Conservation (phyloP, 2,329 filamentous ascomycete genomes). For the Neonectria ditissima region DNA sequence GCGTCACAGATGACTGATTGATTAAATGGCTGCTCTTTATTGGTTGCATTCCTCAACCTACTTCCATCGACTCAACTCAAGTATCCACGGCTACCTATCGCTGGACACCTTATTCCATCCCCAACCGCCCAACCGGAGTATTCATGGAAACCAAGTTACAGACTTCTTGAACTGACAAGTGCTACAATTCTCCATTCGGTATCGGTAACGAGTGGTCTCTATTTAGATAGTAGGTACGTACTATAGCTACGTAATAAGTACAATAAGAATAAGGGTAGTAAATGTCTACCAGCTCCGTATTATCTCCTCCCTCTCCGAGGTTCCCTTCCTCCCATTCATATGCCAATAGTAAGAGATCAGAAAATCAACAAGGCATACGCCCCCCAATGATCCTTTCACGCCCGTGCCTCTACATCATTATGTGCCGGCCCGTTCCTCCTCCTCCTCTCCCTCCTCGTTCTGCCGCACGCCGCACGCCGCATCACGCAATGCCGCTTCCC, state of each 20-base stretch:
- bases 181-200: background rate
- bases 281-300: constrained; percentile 13
- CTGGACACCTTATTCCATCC: background rate
- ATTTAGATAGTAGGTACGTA: constrained; percentile 15
- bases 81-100: background rate
- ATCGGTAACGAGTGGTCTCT: background rate
- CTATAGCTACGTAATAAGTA: constrained; percentile 13
- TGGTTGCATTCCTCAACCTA: constrained; percentile 23
- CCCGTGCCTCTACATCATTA: constrained; percentile 10
- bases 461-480: constrained; percentile 30
- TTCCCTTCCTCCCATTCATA: background rate
- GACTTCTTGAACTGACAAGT: background rate
- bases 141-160: no score
- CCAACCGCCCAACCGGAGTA: background rate
- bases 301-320: constrained; percentile 1
- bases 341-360: constrained; percentile 7
- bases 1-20: constrained; percentile 38
- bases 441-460: constrained; percentile 20
- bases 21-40: constrained; percentile 38
- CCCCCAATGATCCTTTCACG: constrained; percentile 1
- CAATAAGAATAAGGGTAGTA: constrained; percentile 12
- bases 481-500: constrained; percentile 43
- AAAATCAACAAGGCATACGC: constrained; percentile 12
- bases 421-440: constrained; percentile 13
- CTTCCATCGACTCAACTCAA: background rate